A percentile compares a stretch with the other conserved stretches of the same genome.
Evolutionary conservation across 192 early-diverging fungal genomes (phyloP).

Genomic region (Podila clonocystis): DNA sequence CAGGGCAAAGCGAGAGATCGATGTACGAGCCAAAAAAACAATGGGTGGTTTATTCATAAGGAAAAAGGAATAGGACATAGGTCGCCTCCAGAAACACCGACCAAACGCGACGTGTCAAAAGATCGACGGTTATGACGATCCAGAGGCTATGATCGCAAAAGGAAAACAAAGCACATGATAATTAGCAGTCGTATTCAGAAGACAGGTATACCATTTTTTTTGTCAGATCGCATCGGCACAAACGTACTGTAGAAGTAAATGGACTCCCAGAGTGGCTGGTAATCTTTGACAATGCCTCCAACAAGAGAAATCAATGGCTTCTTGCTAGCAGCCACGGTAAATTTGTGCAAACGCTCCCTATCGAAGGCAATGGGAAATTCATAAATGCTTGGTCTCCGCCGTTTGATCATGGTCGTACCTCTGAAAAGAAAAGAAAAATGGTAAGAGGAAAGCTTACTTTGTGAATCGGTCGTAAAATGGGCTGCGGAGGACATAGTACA

Average conservation of each 20-base stretch:
- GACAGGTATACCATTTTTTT: too few species aligned
- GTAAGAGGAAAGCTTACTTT: slow-evolving; percentile 54
- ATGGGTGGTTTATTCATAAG: too few species aligned
- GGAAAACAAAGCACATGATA: slow-evolving; percentile 1
- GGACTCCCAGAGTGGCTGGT: slow-evolving; percentile 90
- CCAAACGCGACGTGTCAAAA: background rate
- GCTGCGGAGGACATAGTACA: slow-evolving; percentile 86
- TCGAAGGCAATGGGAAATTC: background rate
- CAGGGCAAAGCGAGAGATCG: background rate
- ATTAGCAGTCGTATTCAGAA: too few species aligned
- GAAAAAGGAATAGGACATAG: too few species aligned
- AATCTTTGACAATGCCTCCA: slow-evolving; percentile 83
- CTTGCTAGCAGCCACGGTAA: slow-evolving; percentile 72
- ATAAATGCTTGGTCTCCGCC: background rate
- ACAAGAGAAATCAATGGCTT: slow-evolving; percentile 83
- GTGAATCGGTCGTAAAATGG: slow-evolving; percentile 87
- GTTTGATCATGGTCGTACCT: background rate
- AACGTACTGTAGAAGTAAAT: slow-evolving; percentile 86
- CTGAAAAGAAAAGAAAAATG: background rate
- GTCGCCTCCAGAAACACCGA: too few species aligned
- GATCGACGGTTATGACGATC: slow-evolving; percentile 14
- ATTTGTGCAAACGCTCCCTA: slow-evolving; percentile 69
- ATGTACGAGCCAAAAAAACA: too few species aligned
- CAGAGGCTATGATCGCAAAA: slow-evolving; percentile 9
- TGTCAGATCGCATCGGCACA: too few species aligned